Evolutionary conservation across 106 monocot genomes (phyloP).

Genomic region (Ottelia alismoides): DNA sequence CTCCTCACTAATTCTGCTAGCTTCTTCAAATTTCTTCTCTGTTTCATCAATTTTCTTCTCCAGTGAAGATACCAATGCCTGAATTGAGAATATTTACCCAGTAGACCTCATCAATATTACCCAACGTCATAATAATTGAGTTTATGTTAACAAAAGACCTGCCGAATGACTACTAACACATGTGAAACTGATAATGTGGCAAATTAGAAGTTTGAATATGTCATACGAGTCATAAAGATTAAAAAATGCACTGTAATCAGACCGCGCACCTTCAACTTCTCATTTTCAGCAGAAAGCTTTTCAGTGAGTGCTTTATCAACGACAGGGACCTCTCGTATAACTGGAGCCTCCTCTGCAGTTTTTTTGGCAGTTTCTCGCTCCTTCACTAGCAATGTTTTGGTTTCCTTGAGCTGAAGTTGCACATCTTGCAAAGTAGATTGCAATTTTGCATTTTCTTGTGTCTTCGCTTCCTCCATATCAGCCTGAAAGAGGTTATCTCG

Average conservation of each 20-base stretch:
- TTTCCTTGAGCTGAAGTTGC: slow-evolving; percentile 44
- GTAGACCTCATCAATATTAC: too few relatives aligned
- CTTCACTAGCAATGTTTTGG: slow-evolving; percentile 20
- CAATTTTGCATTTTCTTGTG: too few relatives aligned
- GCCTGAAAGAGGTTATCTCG: too few relatives aligned
- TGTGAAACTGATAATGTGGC: too few relatives aligned
- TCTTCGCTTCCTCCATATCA: too few relatives aligned
- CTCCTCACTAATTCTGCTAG: slow-evolving; percentile 65
- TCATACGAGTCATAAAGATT: too few relatives aligned
- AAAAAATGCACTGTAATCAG: too few relatives aligned
- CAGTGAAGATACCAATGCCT: slow-evolving; percentile 66
- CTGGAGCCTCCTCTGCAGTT: slow-evolving; percentile 9
- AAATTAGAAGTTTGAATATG: too few relatives aligned
- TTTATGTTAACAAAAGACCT: too few relatives aligned
- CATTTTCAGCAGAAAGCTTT: slow-evolving; percentile 51
- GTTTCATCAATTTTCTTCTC: slow-evolving; percentile 85
- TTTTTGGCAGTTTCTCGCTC: slow-evolving; percentile 24
- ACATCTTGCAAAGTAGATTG: slow-evolving; percentile 36
- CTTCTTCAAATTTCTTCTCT: slow-evolving; percentile 83
- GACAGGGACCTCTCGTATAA: slow-evolving; percentile 44
- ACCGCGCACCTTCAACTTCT: slow-evolving; percentile 44
- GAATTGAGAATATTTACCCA: too few relatives aligned
- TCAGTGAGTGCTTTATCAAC: slow-evolving; percentile 41
- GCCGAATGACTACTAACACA: too few relatives aligned
- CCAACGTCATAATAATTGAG: neutral